A percentile compares a stretch with the other conserved stretches of the same genome.
Evolutionary conservation across 345 rosid genomes (phyloP).

Genomic region (Sapria himalayana): DNA sequence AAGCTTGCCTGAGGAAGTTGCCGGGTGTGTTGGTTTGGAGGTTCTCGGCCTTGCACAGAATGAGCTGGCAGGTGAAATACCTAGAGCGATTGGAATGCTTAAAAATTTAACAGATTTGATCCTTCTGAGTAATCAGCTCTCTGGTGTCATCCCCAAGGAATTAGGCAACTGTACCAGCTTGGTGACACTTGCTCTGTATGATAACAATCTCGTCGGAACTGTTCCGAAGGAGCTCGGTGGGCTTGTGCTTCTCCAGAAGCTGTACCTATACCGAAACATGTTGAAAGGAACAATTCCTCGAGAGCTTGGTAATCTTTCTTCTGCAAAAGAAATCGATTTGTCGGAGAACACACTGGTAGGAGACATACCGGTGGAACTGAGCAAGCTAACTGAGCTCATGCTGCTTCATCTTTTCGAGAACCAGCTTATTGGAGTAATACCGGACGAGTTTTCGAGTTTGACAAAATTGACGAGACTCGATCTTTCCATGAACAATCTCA

Average conservation of each 20-base stretch:
- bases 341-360: slow-evolving; percentile 59
- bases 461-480: slow-evolving; percentile 55
- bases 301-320: slow-evolving; percentile 61
- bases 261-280: slow-evolving; percentile 51
- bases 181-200: slow-evolving; percentile 48
- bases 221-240: slow-evolving; percentile 47
- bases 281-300: slow-evolving; percentile 60
- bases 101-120: slow-evolving; percentile 31
- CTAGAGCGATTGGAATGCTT: slow-evolving; percentile 57
- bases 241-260: slow-evolving; percentile 18
- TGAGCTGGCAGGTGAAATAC: slow-evolving; percentile 33
- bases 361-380: slow-evolving; percentile 48
- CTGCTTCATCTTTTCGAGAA: slow-evolving; percentile 79
- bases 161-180: slow-evolving; percentile 48
- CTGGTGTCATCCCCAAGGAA: slow-evolving; percentile 53
- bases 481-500: slow-evolving; percentile 55
- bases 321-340: slow-evolving; percentile 53
- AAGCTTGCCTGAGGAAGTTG: slow-evolving; percentile 51
- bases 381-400: slow-evolving; percentile 29
- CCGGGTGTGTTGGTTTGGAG: slow-evolving; percentile 37
- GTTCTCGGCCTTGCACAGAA: slow-evolving; percentile 85
- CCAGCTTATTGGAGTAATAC: slow-evolving; percentile 42
- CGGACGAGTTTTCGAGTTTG: slow-evolving; percentile 43
- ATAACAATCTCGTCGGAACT: slow-evolving; percentile 50
- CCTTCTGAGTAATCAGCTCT: slow-evolving; percentile 57